Conservation (phyloP, 108 stramenopile species). For the Nitzschia sp. region DNA sequence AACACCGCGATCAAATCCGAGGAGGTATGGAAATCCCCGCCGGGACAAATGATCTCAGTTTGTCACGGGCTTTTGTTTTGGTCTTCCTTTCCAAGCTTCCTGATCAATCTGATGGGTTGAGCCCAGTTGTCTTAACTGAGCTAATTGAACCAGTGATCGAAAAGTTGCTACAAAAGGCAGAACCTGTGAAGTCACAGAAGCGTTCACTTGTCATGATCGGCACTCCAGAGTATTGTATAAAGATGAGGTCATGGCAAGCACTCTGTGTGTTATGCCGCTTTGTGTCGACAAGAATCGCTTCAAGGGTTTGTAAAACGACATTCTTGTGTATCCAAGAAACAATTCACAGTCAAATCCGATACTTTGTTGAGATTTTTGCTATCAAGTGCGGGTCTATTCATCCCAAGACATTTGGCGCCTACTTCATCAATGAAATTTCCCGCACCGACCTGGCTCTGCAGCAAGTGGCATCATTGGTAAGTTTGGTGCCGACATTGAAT, state of each 20-base stretch:
- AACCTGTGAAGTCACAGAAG: slow-evolving; percentile 23
- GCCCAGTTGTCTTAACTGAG: slow-evolving; percentile 48
- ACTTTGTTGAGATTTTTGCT: slow-evolving; percentile 79
- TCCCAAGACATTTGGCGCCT: slow-evolving; percentile 53
- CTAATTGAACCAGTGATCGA: slow-evolving; percentile 63
- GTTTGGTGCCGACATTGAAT: background rate
- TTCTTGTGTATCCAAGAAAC: slow-evolving; percentile 53
- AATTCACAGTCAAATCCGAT: slow-evolving; percentile 78
- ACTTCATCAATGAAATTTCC: slow-evolving; percentile 55
- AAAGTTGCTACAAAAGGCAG: slow-evolving; percentile 53
- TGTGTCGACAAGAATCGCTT: slow-evolving; percentile 66
- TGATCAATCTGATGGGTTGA: slow-evolving; percentile 40
- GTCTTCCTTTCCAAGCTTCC: slow-evolving; percentile 70
- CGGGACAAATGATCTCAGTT: slow-evolving; percentile 49
- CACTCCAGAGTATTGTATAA: slow-evolving; percentile 59
- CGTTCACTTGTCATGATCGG: slow-evolving; percentile 67
- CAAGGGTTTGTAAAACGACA: slow-evolving; percentile 45
- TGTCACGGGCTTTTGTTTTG: slow-evolving; percentile 68
- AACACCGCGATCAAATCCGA: slow-evolving; percentile 17
- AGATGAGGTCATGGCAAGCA: slow-evolving; percentile 81
- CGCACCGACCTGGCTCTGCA: slow-evolving; percentile 64
- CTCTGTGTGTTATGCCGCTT: slow-evolving; percentile 70
- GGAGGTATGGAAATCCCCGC: slow-evolving; percentile 31
- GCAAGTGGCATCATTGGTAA: slow-evolving; percentile 61
- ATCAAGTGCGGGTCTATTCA: slow-evolving; percentile 68